Evolutionary conservation across 257 asterid species (phyloP), one percentile per base, ranked within the genome.

Genomic region (Gentiana dahurica): DNA sequence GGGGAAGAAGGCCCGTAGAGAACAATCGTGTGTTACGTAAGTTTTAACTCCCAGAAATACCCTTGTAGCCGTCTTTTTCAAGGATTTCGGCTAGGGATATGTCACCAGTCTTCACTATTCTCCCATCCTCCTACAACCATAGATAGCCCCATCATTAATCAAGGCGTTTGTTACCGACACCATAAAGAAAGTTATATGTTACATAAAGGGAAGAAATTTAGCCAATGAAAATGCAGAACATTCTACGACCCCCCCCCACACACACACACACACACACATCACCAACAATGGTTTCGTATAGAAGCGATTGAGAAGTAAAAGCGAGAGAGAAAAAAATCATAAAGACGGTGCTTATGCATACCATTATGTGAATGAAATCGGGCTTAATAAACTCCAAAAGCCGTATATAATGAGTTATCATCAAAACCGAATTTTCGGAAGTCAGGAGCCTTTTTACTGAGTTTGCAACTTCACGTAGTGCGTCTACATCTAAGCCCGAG

Each of bases 401-500:
- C 58, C 95, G 86, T 52, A 75, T 63, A 72, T 88, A 92, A 73
- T 92, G 97, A 44, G 99, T 92, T 79, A 92, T 92, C 95, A 92
- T 80, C 84, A 92, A 62, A 60, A 92, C 80, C 3, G 99, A 76
- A 65, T 92, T 92, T 54, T 54, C 69, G 43, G 91, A 75, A 55
- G 91, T 83, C 53, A 71, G 68, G 68, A 92, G 79, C n/a, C 75
- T 69, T 54, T 89, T 89, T 60, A 92, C 89, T 63, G 97, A 93
- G 59, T 77, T 75, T 59, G 97, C 95, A 36, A 92, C 92, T 61
- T 92, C 99, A 65, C 69, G 83, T 68, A 92, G 94, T 65, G 99
- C 97, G 52, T 92, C 99, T 34, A 92, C 96, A 44, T 92, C 99
- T 80, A 92, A 78, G 67, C 99, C 97, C 54, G 99, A 92, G 77